phyloP scores from a whole-genome alignment of 75 land plant species.

The Adiantum capillusveneris region DNA sequence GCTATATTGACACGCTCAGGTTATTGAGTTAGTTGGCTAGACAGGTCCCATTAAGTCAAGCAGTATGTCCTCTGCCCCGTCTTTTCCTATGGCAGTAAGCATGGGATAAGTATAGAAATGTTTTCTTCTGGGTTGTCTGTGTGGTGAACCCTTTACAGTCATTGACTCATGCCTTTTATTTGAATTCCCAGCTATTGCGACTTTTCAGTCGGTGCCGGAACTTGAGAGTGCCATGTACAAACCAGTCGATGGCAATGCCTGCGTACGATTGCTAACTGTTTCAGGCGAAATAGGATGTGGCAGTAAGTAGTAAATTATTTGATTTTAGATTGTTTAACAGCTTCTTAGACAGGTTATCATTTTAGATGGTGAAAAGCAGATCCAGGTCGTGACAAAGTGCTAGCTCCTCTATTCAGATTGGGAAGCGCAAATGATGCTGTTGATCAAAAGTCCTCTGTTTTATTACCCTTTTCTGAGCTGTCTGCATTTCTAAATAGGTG shows the following conservation, averaged over 20 bases:
- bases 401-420: constrained; percentile 55
- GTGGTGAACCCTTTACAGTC: too few relatives aligned
- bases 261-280: constrained; percentile 71
- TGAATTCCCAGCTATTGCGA: neutral
- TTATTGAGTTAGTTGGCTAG: too few relatives aligned
- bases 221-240: constrained; percentile 76
- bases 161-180: too few relatives aligned
- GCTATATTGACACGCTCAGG: too few relatives aligned
- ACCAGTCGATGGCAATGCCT: constrained; percentile 63
- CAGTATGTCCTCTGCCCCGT: too few relatives aligned
- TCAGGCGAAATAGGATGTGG: constrained; percentile 82
- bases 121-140: too few relatives aligned
- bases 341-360: too few relatives aligned
- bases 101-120: too few relatives aligned
- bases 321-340: neutral
- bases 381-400: constrained; percentile 57
- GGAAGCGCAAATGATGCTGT: constrained; percentile 21
- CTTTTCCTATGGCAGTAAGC: too few relatives aligned
- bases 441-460: constrained; percentile 32
- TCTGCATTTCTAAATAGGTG: constrained; percentile 34
- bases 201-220: constrained; percentile 84
- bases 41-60: too few relatives aligned
- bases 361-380: constrained; percentile 27
- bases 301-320: constrained; percentile 33
- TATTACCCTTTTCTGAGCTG: constrained; percentile 47